Percentiles rank a stretch among this genome's conserved stretches.
Conservation (phyloP, 2,329 filamentous ascomycete species). For the Claviceps citrina region DNA sequence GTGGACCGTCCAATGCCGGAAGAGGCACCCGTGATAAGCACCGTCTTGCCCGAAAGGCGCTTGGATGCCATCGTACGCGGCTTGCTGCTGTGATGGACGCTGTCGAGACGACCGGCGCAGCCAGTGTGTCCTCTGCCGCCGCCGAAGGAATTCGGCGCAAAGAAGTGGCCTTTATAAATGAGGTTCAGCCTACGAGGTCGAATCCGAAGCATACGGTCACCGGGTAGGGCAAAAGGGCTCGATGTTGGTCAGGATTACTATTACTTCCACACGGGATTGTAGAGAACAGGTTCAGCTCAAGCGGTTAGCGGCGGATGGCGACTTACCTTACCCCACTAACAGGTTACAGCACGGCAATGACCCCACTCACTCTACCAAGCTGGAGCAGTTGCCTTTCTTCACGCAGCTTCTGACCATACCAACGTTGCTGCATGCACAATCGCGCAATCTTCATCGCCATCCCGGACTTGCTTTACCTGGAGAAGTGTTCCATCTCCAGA, state of each 20-base stretch:
- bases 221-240: neutral
- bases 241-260: neutral
- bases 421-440: neutral
- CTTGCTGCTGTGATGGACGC: neutral
- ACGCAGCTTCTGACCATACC: neutral
- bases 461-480: neutral
- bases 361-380: neutral
- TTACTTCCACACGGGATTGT: no score
- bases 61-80: conserved; percentile 30
- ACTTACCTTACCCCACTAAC: neutral
- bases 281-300: neutral
- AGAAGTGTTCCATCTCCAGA: neutral
- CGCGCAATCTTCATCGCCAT: neutral
- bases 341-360: neutral
- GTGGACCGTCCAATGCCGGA: conserved; percentile 75
- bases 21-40: conserved; percentile 81
- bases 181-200: neutral
- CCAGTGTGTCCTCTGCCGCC: neutral
- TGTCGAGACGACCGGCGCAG: neutral
- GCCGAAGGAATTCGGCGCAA: no score
- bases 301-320: neutral
- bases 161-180: neutral
- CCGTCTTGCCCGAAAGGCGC: conserved; percentile 83
- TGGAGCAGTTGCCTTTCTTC: neutral
- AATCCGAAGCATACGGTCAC: neutral